A percentile compares a stretch with the other conserved stretches of the same genome.
Evolutionary conservation across 2,329 filamentous ascomycete species (phyloP).

Genomic region (Ophiocordyceps camponoti-leonardi): DNA sequence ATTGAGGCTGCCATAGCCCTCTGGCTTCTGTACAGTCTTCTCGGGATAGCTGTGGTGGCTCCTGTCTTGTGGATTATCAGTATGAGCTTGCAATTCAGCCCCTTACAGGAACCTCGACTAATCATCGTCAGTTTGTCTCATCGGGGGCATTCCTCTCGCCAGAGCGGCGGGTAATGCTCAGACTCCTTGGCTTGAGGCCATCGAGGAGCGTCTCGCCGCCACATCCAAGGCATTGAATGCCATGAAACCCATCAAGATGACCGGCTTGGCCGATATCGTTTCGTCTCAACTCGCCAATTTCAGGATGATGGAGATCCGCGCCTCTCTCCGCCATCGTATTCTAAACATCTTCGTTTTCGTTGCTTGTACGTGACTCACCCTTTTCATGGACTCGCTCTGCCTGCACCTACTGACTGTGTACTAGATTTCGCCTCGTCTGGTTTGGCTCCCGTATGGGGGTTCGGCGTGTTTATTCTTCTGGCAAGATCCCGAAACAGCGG

Average conservation of each 20-base stretch:
- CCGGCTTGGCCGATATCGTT: conserved; percentile 18
- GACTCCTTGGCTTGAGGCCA: conserved; percentile 10
- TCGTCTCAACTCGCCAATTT: conserved; percentile 15
- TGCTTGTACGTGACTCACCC: conserved; percentile 3
- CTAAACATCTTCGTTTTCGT: conserved; percentile 5
- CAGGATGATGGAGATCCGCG: conserved; percentile 17
- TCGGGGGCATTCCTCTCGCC: conserved; percentile 7
- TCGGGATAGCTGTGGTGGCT: conserved; percentile 7
- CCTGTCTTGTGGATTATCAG: conserved; percentile 8
- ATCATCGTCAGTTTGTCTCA: conserved; percentile 2
- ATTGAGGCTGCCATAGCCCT: conserved; percentile 17
- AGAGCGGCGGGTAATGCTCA: conserved; percentile 7
- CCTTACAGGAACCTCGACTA: neutral
- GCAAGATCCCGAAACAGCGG: conserved; percentile 2
- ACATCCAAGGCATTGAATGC: conserved; percentile 7
- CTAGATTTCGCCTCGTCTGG: conserved; percentile 4
- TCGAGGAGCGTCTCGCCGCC: conserved; percentile 9
- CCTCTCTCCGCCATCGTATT: conserved; percentile 10
- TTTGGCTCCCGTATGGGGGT: conserved; percentile 7
- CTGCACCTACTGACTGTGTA: neutral
- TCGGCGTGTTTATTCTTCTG: conserved; percentile 5
- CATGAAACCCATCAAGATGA: conserved; percentile 25
- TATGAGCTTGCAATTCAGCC: neutral
- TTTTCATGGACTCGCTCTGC: too few species aligned
- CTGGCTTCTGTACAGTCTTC: conserved; percentile 13